Conservation (phyloP, 345 rosid species). For the Zanthoxylum bungeanum region DNA sequence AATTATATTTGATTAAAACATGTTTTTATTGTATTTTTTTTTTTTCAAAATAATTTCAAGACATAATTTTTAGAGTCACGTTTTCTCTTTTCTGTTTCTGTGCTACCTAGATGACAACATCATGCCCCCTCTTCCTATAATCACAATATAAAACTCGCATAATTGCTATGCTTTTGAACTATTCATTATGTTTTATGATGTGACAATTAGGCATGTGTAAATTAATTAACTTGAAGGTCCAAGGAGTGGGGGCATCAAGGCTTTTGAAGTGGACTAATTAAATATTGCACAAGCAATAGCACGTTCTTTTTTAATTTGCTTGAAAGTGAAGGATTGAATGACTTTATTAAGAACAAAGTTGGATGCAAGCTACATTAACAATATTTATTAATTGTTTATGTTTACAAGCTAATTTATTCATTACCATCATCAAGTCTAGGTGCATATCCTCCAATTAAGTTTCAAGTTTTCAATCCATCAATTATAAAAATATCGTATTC, state of each 20-base stretch:
- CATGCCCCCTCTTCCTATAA: not conserved
- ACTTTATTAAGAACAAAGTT: not conserved
- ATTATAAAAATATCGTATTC: too few relatives aligned
- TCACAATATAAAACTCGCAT: not conserved
- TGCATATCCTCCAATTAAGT: too few relatives aligned
- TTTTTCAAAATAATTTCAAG: too few relatives aligned
- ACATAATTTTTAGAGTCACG: too few relatives aligned
- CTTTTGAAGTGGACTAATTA: not conserved
- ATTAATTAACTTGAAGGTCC: too few relatives aligned
- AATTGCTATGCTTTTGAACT: not conserved
- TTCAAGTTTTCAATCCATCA: too few relatives aligned
- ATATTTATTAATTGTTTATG: not conserved
- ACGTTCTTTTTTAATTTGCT: slow-evolving; percentile 2
- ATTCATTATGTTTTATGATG: not conserved
- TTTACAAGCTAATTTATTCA: not conserved
- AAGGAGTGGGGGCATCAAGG: too few relatives aligned
- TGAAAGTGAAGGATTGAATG: slow-evolving; percentile 16
- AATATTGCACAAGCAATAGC: not conserved
- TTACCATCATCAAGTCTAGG: too few relatives aligned
- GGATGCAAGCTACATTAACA: not conserved
- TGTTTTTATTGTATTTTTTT: too few relatives aligned
- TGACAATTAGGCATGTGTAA: not conserved
- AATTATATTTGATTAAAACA: too few relatives aligned
- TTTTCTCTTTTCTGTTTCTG: too few relatives aligned
- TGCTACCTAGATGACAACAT: not conserved